phyloP scores from a whole-genome alignment of 2,329 filamentous ascomycete genomes.

The Xylariaceae sp. region DNA sequence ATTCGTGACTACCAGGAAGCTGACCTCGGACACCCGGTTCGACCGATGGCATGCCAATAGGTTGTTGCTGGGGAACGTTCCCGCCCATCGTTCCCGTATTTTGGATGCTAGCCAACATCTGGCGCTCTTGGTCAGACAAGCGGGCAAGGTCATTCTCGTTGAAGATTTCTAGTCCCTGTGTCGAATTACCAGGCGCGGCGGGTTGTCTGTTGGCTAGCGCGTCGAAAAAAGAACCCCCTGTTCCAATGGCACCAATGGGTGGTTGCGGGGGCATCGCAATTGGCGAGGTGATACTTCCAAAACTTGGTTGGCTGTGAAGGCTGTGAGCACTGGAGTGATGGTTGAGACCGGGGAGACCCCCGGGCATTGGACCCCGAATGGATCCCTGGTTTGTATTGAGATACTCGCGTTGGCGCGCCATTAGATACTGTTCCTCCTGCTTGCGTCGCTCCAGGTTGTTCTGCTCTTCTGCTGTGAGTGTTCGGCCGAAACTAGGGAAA shows the following conservation, averaged over 20 bases:
- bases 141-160: constrained; percentile 73
- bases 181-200: constrained; percentile 37
- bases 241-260: constrained; percentile 53
- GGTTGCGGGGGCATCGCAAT: constrained; percentile 56
- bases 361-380: constrained; percentile 67
- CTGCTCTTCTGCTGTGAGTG: constrained; percentile 93
- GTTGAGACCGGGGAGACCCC: constrained; percentile 59
- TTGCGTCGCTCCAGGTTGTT: constrained; percentile 95
- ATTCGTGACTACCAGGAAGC: constrained; percentile 46
- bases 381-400: constrained; percentile 82
- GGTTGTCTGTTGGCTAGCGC: constrained; percentile 38
- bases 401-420: constrained; percentile 93
- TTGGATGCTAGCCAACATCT: constrained; percentile 43
- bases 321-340: constrained; percentile 95
- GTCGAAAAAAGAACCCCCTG: constrained; percentile 70
- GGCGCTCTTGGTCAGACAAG: constrained; percentile 51
- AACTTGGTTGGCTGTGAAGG: constrained; percentile 94
- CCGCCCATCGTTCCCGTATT: constrained; percentile 26
- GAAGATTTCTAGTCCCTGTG: constrained; percentile 47
- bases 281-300: constrained; percentile 89
- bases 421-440: constrained; percentile 95
- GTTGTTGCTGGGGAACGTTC: constrained; percentile 32
- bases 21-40: constrained; percentile 39
- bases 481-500: constrained; percentile 95
- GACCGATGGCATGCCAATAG: constrained; percentile 33